These are phyloP conservation scores for Aspergillus taichungensis DNA, from an alignment of 495 filamentous ascomycete genomes.

Conservation along the genomic window DNA sequence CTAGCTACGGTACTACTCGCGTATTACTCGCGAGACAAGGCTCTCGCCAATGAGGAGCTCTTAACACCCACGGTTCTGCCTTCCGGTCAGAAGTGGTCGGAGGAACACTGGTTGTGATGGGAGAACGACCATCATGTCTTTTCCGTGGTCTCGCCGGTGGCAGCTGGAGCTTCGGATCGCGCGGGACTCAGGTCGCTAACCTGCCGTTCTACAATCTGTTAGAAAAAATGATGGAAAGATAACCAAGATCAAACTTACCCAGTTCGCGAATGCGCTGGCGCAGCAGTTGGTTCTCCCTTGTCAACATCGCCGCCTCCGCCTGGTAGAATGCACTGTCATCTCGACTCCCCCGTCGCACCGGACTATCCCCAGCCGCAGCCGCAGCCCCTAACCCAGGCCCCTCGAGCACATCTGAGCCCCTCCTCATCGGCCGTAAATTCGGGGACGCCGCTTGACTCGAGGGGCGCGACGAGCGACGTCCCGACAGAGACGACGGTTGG, in stretches of 20 bases:
- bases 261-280: conserved; percentile 76
- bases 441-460: conserved; percentile 31
- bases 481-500: conserved; percentile 38
- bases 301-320: conserved; percentile 79
- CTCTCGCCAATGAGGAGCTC: no score
- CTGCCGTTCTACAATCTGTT: conserved; percentile 23
- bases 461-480: conserved; percentile 37
- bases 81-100: no score
- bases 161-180: no score
- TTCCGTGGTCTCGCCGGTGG: no score
- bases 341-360: conserved; percentile 39
- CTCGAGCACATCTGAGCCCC: conserved; percentile 19
- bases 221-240: not conserved
- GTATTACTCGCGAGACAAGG: no score
- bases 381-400: conserved; percentile 20
- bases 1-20: no score
- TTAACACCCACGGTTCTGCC: no score
- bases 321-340: conserved; percentile 87
- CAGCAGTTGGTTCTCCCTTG: conserved; percentile 91
- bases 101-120: no score
- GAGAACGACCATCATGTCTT: no score
- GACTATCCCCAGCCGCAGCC: conserved; percentile 15
- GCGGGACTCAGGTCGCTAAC: conserved; percentile 20
- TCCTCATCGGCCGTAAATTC: conserved; percentile 24
- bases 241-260: conserved; percentile 19